Conservation (phyloP, 345 rosid species). For the Camelina hispida region DNA sequence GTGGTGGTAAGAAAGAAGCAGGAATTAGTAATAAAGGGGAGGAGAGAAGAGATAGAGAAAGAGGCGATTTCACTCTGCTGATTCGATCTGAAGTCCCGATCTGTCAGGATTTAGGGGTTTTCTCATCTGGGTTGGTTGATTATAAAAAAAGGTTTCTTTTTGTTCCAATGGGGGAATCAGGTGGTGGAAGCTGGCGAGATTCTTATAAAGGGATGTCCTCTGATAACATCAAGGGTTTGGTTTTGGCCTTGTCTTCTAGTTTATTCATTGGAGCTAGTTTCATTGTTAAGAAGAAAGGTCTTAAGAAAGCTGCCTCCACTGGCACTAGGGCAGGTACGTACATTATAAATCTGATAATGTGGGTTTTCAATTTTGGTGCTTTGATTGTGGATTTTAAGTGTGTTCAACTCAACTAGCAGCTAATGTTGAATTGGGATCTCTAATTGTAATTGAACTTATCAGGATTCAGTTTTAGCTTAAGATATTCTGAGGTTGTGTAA, state of each 20-base stretch:
- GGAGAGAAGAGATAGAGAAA: not conserved
- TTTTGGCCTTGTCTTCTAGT: constrained; percentile 82
- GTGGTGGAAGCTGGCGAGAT: constrained; percentile 52
- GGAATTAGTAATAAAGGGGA: not conserved
- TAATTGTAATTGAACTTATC: not conserved
- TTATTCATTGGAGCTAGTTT: constrained; percentile 86
- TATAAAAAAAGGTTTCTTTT: not conserved
- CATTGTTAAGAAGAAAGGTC: constrained; percentile 89
- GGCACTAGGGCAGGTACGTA: constrained; percentile 87
- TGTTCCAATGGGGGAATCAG: constrained; percentile 41
- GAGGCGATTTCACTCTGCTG: not conserved
- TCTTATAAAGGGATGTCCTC: constrained; percentile 72
- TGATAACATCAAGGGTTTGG: constrained; percentile 84
- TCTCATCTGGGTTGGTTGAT: not conserved
- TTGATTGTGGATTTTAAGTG: not conserved
- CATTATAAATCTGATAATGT: constrained; percentile 14
- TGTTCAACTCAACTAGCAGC: not conserved
- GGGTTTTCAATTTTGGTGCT: not conserved
- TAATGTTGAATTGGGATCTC: constrained; percentile 17
- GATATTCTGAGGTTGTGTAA: not conserved
- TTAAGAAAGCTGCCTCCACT: constrained; percentile 73
- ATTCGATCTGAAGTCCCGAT: constrained; percentile 29
- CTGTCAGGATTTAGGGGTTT: constrained; percentile 36
- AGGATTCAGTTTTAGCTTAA: constrained; percentile 13
- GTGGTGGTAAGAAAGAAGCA: not conserved